Evolutionary conservation across 768 basidiomycete genomes (phyloP), one percentile per base, ranked within the genome.

Genomic region (Tylopilus vinaceipallidus): DNA sequence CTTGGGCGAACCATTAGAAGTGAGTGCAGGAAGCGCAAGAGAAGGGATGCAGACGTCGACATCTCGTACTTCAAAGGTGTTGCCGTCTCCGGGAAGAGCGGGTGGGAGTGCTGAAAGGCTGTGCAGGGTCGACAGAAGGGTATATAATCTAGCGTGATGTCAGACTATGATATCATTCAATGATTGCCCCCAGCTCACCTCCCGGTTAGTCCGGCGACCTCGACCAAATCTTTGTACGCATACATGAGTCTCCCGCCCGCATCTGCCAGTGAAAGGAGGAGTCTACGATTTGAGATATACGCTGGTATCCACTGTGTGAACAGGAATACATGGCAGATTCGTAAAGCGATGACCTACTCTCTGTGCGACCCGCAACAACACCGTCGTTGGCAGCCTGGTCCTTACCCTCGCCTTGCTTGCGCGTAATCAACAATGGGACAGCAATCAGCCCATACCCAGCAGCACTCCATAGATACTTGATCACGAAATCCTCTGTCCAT

Each of bases 401-500:
- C 13, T 30, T 43, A 33, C 54, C 37, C 49, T 54, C 30, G 45
- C 40, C 45, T 48, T 53, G 49, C 58, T 61, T 60, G 16, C 83
- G 75, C 0, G 86, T 88, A 59, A 89, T 83, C 33, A 95, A 73
- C 17, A 95, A 77, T 0, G 95, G 95, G 1, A 98, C 85, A 8
- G 93, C 90, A 62, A 98, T 98, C 19, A 98, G 77, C 4, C 78
- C 79, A 66, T 98, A 98, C 0, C 95, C 95, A 4, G 84, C 85
- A 1, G 94, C 94, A 10, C 89, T 92, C 95, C 93, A 97, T 9
- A 91, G 72, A 65, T 97, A 98, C 67, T 97, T 97, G 75, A 97
- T 93, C 17, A 97, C 88, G 57, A 91, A 94, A 71, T 97, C 95
- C 63, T 97, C 95, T 0, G 91, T 97, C 94, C 90, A 97, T 71